Base-by-base conservation (phyloP, 2,329 filamentous ascomycete genomes). In the Beauveria sp. region DNA sequence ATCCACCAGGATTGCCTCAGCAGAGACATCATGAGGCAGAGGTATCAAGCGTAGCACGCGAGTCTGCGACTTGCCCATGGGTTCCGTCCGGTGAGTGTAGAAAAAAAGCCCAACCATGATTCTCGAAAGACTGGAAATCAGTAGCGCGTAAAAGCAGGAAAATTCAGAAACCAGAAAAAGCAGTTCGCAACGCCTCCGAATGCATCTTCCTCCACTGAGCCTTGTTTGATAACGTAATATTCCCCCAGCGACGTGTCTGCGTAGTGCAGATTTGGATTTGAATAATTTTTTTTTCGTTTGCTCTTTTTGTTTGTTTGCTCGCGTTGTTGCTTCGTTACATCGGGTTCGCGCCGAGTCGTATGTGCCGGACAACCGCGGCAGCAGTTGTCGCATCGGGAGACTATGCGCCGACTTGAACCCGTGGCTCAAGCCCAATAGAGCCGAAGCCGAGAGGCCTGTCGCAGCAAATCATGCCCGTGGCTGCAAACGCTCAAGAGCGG, bases 161-260 rank as follows among this genome's bases (percentile, higher is more conserved):
- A 68, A 67, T 62, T 22, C 61, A 64, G 65, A 46, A 61, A 62
- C 60, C 63, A 66, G 63, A 61, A 64, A 65, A 65, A 68, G 60
- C 61, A 57, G 43, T 34, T 61, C 62, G 66, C 68, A 75, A 75
- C 73, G 72, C 73, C 73, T 68, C 70, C 68, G 64, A 69, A 75
- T 75, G 73, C 73, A 75, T 68, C 69, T 70, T 65, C 69, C 68
- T 61, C 65, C 68, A 67, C 60, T 42, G 61, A 66, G 65, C 65
- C 64, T 71, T 69, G 24, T 51, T 45, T 30, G 34, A 56, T 61
- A 51, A 28, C 53, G 20, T 46, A 50, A 46, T 50, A 38, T 51
- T 57, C 57, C 34, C 38, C 46, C 45, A 59, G 24, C 46, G 20
- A 59, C 57, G 18, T 45, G 24, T 52, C 40, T 52, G 46, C 57